Percentiles rank a stretch among this genome's conserved stretches.
Conservation (phyloP, 257 asterid genomes). For the Solanum piurae region DNA sequence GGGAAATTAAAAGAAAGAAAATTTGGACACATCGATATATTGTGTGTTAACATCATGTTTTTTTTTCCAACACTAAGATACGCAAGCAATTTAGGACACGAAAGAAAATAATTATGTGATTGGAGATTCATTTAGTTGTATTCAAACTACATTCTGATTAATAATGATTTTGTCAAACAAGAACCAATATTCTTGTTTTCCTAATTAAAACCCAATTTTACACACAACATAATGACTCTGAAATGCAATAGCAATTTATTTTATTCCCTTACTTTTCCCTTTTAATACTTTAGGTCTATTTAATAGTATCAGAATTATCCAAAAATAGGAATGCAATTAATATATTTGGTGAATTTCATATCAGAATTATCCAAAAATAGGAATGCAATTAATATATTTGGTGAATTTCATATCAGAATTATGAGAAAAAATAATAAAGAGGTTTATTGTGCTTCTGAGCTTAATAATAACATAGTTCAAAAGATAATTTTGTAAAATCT, state of each 20-base stretch:
- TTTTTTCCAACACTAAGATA: neutral
- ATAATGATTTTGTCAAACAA: neutral
- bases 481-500: accelerated
- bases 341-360: neutral
- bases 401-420: neutral
- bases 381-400: neutral
- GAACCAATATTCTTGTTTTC: neutral
- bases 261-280: neutral
- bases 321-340: neutral
- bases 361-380: neutral
- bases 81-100: neutral
- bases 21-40: neutral
- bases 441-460: neutral
- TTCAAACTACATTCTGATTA: neutral
- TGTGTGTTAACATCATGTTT: neutral
- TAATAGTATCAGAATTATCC: neutral
- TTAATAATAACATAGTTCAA: neutral
- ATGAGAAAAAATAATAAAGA: neutral
- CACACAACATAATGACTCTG: neutral
- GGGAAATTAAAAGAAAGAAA: neutral
- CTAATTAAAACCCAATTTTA: neutral
- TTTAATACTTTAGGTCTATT: neutral
- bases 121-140: neutral
- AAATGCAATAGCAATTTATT: neutral
- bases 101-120: neutral